phyloP scores from a whole-genome alignment of 1,284 basidiomycete genomes.

The Moesziomyces aphidis region DNA sequence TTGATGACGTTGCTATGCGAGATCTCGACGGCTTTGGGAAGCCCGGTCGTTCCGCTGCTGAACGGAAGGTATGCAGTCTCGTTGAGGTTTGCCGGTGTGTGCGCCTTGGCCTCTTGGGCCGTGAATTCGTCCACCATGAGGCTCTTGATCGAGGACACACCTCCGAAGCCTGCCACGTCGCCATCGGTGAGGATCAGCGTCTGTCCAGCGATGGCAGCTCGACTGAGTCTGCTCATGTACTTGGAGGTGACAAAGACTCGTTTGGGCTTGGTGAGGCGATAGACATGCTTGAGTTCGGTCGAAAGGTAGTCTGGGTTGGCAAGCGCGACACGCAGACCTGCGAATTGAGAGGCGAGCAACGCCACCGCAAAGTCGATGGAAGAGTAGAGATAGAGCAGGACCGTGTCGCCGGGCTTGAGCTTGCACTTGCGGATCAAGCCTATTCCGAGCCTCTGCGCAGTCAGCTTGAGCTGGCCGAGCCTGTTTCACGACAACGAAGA shows the following conservation, averaged over 20 bases:
- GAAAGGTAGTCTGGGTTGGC: constrained; percentile 42
- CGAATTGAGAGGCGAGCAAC: constrained; percentile 43
- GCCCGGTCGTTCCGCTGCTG: constrained; percentile 43
- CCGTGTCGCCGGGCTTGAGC: constrained; percentile 43
- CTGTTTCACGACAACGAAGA: not conserved
- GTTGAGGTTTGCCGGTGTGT: constrained; percentile 12
- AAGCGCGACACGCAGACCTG: constrained; percentile 40
- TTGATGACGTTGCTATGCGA: constrained; percentile 42
- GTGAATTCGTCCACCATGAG: constrained; percentile 12
- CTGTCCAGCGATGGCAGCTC: constrained; percentile 20
- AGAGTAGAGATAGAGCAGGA: constrained; percentile 36
- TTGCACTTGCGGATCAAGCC: constrained; percentile 36
- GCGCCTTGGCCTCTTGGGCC: constrained; percentile 8
- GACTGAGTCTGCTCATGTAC: constrained; percentile 8
- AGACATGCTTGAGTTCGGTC: constrained; percentile 42
- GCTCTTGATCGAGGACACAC: constrained; percentile 21
- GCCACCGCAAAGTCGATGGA: constrained; percentile 47
- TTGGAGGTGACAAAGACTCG: constrained; percentile 34
- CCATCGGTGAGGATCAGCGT: constrained; percentile 28
- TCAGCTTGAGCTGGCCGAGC: constrained; percentile 41
- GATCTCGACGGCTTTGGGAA: constrained; percentile 50
- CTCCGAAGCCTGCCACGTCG: constrained; percentile 16
- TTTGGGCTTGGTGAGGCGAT: constrained; percentile 35
- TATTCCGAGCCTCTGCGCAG: constrained; percentile 38
- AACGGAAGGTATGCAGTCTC: constrained; percentile 39